A percentile compares a stretch with the other conserved stretches of the same genome.
phyloP scores from a whole-genome alignment of 805 yeast species.

The Candida golubevii region DNA sequence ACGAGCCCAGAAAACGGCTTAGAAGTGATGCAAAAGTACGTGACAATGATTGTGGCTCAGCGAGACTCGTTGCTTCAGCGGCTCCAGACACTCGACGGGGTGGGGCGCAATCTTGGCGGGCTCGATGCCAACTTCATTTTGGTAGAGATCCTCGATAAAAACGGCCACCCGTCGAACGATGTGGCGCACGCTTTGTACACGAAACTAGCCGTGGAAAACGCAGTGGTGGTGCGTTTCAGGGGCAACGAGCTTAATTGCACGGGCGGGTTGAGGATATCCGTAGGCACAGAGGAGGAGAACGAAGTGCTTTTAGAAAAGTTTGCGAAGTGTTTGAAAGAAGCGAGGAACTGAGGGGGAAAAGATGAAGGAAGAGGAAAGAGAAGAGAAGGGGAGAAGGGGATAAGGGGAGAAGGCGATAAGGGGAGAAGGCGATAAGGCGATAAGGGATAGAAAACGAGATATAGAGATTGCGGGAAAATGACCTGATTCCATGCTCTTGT shows the following conservation, averaged over 20 bases:
- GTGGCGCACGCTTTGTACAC: conserved; percentile 65
- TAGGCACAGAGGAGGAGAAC: conserved; percentile 83
- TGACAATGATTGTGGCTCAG: conserved; percentile 48
- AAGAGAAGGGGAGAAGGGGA: too few species aligned
- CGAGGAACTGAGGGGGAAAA: conserved; percentile 5
- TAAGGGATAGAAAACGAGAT: too few species aligned
- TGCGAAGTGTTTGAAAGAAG: conserved; percentile 19
- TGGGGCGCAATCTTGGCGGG: conserved; percentile 79
- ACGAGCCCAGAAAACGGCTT: conserved; percentile 52
- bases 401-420: too few species aligned
- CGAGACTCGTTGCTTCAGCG: conserved; percentile 50
- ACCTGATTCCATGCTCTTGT: too few species aligned
- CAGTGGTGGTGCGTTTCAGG: conserved; percentile 85
- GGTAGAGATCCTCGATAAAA: conserved; percentile 59
- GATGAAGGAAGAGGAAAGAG: background rate
- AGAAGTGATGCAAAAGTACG: conserved; percentile 52
- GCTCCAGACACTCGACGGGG: conserved; percentile 53
- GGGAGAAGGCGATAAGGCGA: too few species aligned
- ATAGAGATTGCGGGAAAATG: too few species aligned
- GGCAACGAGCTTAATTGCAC: conserved; percentile 86
- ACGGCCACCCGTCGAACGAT: conserved; percentile 62
- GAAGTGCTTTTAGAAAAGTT: conserved; percentile 50
- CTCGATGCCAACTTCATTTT: conserved; percentile 82
- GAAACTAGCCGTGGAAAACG: conserved; percentile 63
- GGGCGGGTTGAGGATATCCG: conserved; percentile 82